Percentiles rank a stretch among this genome's conserved stretches.
Evolutionary conservation across 2,329 filamentous ascomycete genomes (phyloP).

Genomic region (Xylaria digitata): DNA sequence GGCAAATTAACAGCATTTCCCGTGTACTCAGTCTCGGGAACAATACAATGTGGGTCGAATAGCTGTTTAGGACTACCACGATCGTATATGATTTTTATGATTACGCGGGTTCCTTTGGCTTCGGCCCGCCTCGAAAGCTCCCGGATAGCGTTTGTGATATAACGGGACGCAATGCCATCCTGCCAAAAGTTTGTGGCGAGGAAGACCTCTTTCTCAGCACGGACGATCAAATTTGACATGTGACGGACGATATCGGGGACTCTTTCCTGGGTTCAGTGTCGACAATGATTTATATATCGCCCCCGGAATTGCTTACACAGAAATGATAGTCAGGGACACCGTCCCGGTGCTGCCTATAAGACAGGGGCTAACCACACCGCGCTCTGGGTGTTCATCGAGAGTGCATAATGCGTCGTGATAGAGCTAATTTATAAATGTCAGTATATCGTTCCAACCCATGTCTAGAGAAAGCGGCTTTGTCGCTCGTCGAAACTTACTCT

Average conservation of each 20-base stretch:
- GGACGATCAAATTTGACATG: constrained; percentile 79
- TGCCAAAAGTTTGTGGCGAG: constrained; percentile 83
- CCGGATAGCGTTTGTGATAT: constrained; percentile 74
- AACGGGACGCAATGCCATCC: constrained; percentile 72
- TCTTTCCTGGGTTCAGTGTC: constrained; percentile 44
- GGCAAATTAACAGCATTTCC: constrained; percentile 70
- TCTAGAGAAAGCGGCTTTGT: neutral
- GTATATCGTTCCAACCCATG: constrained; percentile 1
- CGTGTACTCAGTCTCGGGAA: constrained; percentile 68
- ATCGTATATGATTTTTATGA: constrained; percentile 82
- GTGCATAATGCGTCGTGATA: constrained; percentile 73
- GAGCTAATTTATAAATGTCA: constrained; percentile 55
- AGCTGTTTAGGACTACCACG: constrained; percentile 73
- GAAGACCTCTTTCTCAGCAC: constrained; percentile 78
- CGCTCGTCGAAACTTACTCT: constrained; percentile 53
- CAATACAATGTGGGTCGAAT: constrained; percentile 71
- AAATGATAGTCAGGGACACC: constrained; percentile 76
- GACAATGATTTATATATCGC: neutral
- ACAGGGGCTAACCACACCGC: constrained; percentile 64
- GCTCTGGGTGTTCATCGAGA: constrained; percentile 62
- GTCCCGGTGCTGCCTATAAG: constrained; percentile 68
- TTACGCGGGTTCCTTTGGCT: constrained; percentile 64
- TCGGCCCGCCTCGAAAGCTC: constrained; percentile 76
- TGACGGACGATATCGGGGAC: constrained; percentile 78
- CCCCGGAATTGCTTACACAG: constrained; percentile 55